Evolutionary conservation across 768 basidiomycete genomes (phyloP).

Genomic region (Termitomyces sp.): DNA sequence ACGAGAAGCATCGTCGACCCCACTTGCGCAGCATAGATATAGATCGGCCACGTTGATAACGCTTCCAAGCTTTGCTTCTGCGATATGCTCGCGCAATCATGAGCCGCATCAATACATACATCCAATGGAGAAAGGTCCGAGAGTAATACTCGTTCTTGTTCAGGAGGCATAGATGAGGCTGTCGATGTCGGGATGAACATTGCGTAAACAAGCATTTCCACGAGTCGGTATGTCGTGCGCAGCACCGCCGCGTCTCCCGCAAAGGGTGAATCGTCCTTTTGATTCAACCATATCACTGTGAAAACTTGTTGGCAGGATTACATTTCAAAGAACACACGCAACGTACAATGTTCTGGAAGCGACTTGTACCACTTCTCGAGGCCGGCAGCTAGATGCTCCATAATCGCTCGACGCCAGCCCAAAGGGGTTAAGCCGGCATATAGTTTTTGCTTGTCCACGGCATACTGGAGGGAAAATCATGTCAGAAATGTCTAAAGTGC

Average conservation of each 20-base stretch:
- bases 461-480: constrained; percentile 42
- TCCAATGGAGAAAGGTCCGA: constrained; percentile 43
- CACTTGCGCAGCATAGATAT: constrained; percentile 42
- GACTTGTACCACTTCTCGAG: constrained; percentile 69
- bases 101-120: constrained; percentile 56
- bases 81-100: constrained; percentile 54
- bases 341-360: constrained; percentile 63
- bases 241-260: constrained; percentile 55
- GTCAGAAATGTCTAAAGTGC: neutral
- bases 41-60: constrained; percentile 32
- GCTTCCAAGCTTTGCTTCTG: constrained; percentile 43
- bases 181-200: constrained; percentile 47
- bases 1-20: constrained; percentile 49
- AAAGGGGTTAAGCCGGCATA: constrained; percentile 45
- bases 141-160: constrained; percentile 15
- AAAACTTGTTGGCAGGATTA: neutral
- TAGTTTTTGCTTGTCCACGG: constrained; percentile 59
- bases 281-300: constrained; percentile 57
- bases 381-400: constrained; percentile 62
- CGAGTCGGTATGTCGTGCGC: constrained; percentile 53
- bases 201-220: constrained; percentile 54
- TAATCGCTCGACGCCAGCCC: constrained; percentile 50
- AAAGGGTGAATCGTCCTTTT: constrained; percentile 39
- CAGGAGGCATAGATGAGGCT: neutral
- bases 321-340: neutral